phyloP scores from a whole-genome alignment of 768 basidiomycete genomes.

The Podaxis sp. region DNA sequence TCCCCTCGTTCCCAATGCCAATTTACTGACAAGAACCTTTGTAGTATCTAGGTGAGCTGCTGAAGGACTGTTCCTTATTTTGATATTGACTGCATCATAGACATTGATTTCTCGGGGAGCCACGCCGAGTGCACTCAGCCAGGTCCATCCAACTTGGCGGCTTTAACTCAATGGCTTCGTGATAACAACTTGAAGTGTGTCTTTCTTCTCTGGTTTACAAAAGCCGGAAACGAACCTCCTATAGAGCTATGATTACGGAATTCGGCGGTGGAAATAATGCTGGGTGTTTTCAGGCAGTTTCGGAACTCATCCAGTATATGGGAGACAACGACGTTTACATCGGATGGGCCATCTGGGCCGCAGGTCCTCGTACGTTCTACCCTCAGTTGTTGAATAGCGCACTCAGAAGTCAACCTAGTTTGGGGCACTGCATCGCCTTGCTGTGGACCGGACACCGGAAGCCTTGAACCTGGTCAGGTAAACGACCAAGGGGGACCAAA shows the following conservation, averaged over 20 bases:
- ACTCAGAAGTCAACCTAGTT: constrained; percentile 24
- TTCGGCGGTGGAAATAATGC: constrained; percentile 46
- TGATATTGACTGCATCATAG: constrained; percentile 17
- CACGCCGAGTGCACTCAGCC: constrained; percentile 45
- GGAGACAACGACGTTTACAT: constrained; percentile 44
- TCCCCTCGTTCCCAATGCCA: not conserved
- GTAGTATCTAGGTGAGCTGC: constrained; percentile 10
- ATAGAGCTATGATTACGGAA: constrained; percentile 44
- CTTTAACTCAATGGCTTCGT: constrained; percentile 40
- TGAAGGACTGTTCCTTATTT: not conserved
- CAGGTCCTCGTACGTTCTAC: constrained; percentile 39
- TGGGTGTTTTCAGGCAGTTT: constrained; percentile 41
- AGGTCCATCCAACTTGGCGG: constrained; percentile 43
- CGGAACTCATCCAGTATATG: constrained; percentile 42
- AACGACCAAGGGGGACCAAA: constrained; percentile 38
- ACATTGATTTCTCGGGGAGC: constrained; percentile 42
- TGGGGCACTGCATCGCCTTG: constrained; percentile 44
- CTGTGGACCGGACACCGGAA: constrained; percentile 43
- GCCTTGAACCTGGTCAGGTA: constrained; percentile 40
- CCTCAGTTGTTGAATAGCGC: not conserved
- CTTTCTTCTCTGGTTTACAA: not conserved
- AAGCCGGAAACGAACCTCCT: not conserved
- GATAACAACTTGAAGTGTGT: constrained; percentile 42
- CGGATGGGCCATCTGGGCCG: constrained; percentile 50
- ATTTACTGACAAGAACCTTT: constrained; percentile 5